Evolutionary conservation across 2,329 filamentous ascomycete species (phyloP), one percentile per base, ranked within the genome.

Genomic region (Claviceps pusilla): DNA sequence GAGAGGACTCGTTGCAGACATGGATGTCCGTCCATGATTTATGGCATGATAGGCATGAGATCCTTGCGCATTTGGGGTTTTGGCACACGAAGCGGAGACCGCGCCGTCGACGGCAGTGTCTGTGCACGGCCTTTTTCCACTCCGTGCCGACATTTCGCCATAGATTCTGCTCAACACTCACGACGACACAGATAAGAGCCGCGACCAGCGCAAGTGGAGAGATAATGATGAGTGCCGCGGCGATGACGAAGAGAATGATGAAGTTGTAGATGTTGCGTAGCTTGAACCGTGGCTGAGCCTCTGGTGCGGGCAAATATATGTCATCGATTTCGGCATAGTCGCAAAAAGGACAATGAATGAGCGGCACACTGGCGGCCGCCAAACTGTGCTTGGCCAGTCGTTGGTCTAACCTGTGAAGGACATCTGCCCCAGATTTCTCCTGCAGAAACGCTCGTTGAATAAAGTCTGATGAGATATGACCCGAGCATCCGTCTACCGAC

Each of bases 1-100:
- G 80, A 46, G 86, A 83, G 0, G 86, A 88, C 64, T 94, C 89
- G 73, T 94, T 86, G 71, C 93, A 97, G 55, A 86, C 79, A 68
- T 98, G 93, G 2, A 91, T 83, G 65, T 97, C 89, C 39, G 78
- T 76, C 91, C 91, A 97, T 14, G 80, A 76, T 60, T 91, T 91
- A 58, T 76, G 75, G 68, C 93, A 98, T 45, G 79, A 80, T 43
- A 94, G 79, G 67, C 93, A 98, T 43, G 89, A 95, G 7, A 76
- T 66, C 3, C 82, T 81, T 12, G 65, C 65, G 67, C 93, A 98
- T 7, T 70, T 64, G 0, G 84, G 79, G 52, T 82, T 83, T 52
- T 77, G 82, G 67, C 93, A 97, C 33, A 73, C 74, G 68, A 97
- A 97, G 58, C 83, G 83, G 35, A 86, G 79, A 10, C 87, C 86